Conservation (phyloP, 2,329 filamentous ascomycete species). For the Sporothrix pseudoabietina region DNA sequence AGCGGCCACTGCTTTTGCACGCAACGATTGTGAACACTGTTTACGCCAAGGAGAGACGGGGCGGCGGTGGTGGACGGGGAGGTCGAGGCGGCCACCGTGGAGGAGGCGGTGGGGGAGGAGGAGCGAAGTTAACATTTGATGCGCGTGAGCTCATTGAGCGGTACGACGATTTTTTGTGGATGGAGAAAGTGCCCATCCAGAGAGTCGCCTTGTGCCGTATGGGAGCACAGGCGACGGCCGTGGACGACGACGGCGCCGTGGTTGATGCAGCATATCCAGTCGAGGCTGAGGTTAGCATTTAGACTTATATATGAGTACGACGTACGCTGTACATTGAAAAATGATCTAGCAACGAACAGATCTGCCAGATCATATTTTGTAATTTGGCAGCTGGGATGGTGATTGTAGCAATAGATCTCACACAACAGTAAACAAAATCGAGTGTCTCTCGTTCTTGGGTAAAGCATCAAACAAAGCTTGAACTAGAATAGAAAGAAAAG, state of each 20-base stretch:
- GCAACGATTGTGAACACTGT: constrained; percentile 86
- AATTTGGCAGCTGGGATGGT: neutral
- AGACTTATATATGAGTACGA: constrained; percentile 27
- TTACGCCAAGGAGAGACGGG: constrained; percentile 57
- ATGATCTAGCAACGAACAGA: neutral
- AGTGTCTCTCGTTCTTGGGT: neutral
- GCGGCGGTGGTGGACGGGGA: constrained; percentile 31
- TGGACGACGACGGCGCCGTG: constrained; percentile 51
- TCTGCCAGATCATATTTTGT: neutral
- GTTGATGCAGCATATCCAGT: constrained; percentile 59
- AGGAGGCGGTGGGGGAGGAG: constrained; percentile 34
- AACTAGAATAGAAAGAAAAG: too few relatives aligned
- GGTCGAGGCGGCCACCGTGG: constrained; percentile 35
- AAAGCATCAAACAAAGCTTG: neutral
- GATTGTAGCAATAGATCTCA: neutral
- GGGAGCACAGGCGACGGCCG: constrained; percentile 68
- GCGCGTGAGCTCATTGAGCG: constrained; percentile 57
- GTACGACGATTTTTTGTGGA: constrained; percentile 71
- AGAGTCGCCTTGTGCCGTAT: constrained; percentile 80
- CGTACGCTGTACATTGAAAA: neutral
- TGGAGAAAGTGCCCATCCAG: constrained; percentile 66
- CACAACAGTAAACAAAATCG: too few relatives aligned
- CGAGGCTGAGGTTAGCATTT: constrained; percentile 52
- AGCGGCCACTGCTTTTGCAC: constrained; percentile 71
- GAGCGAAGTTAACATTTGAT: constrained; percentile 52